Conservation (phyloP, 768 basidiomycete species). For the Lactifluus volemus region DNA sequence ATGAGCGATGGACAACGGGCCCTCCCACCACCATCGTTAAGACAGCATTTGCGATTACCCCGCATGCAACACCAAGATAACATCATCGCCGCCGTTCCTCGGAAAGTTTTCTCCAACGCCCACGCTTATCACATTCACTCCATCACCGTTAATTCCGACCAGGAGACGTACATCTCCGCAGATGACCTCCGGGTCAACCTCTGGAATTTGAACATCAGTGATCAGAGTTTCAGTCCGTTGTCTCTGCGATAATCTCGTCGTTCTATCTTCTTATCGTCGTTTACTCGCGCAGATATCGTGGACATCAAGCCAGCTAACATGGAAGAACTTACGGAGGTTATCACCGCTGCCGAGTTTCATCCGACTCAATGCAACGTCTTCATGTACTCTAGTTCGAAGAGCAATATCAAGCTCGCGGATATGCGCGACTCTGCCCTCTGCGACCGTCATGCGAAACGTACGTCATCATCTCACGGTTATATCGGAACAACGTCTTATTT, state of each 20-base stretch:
- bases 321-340: conserved; percentile 99
- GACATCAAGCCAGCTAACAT: conserved; percentile 99
- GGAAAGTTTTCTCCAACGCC: conserved; percentile 98
- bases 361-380: conserved; percentile 96
- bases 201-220: conserved; percentile 97
- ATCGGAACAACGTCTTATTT: conserved; percentile 7
- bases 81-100: conserved; percentile 96
- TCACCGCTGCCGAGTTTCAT: conserved; percentile 99
- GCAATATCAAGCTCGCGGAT: conserved; percentile 98
- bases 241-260: neutral
- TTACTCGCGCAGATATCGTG: conserved; percentile 69
- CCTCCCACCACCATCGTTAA: conserved; percentile 49
- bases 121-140: conserved; percentile 99
- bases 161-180: conserved; percentile 99
- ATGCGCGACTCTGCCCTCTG: conserved; percentile 98
- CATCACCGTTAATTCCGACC: conserved; percentile 98
- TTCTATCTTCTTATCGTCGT: neutral
- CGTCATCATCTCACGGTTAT: conserved; percentile 26
- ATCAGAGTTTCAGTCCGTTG: conserved; percentile 95
- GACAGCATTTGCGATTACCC: conserved; percentile 71
- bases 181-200: conserved; percentile 96
- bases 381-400: conserved; percentile 99
- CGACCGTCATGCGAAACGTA: conserved; percentile 93
- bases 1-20: conserved; percentile 72
- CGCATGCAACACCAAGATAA: conserved; percentile 92